phyloP scores from a whole-genome alignment of 2,329 filamentous ascomycete species.

The Exutisphaerella laricina region DNA sequence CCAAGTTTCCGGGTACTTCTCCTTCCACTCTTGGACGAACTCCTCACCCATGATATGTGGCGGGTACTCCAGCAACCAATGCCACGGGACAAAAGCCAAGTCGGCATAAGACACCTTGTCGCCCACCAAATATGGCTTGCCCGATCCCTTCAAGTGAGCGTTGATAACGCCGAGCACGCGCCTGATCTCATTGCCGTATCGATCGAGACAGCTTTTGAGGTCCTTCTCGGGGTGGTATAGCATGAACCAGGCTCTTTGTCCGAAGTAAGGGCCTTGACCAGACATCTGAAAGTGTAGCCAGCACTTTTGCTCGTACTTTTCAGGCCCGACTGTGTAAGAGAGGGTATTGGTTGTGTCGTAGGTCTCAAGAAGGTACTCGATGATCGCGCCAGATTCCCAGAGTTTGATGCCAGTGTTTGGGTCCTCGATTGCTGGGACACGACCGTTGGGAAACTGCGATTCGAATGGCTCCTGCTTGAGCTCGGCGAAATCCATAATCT shows the following conservation, averaged over 20 bases:
- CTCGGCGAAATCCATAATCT: constrained; percentile 36
- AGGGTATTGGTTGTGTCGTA: constrained; percentile 29
- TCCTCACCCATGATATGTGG: constrained; percentile 27
- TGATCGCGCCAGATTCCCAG: constrained; percentile 32
- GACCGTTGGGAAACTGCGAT: constrained; percentile 39
- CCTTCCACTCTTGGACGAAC: constrained; percentile 24
- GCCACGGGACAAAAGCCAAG: constrained; percentile 39
- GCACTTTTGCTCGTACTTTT: constrained; percentile 24
- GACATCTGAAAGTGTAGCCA: constrained; percentile 32
- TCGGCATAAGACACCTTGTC: constrained; percentile 41
- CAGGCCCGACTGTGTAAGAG: constrained; percentile 18
- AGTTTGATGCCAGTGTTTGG: constrained; percentile 42
- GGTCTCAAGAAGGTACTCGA: constrained; percentile 27
- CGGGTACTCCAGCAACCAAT: constrained; percentile 23
- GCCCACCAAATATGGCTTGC: constrained; percentile 38
- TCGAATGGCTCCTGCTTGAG: constrained; percentile 38
- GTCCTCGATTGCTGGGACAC: constrained; percentile 43
- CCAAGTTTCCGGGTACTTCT: constrained; percentile 26
- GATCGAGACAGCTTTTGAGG: constrained; percentile 37
- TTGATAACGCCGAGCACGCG: constrained; percentile 44
- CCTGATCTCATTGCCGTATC: constrained; percentile 41
- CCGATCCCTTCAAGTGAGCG: constrained; percentile 30
- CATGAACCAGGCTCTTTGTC: constrained; percentile 42
- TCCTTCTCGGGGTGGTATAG: constrained; percentile 39
- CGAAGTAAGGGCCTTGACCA: constrained; percentile 37